Conservation (phyloP, 2,329 filamentous ascomycete species). For the Rhynchosporium agropyri region DNA sequence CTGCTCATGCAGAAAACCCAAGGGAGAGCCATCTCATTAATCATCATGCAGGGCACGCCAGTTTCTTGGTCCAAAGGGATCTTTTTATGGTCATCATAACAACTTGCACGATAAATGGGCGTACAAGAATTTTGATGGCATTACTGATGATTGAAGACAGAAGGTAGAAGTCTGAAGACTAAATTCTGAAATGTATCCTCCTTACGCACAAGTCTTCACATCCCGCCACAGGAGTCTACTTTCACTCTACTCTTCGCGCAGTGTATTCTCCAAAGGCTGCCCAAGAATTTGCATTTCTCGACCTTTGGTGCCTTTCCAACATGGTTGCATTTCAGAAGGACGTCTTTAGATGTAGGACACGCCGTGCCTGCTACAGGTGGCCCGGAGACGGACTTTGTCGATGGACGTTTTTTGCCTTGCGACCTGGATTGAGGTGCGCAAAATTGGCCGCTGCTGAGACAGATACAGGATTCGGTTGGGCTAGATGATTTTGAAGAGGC, state of each 20-base stretch:
- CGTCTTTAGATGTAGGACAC: not conserved
- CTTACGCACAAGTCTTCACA: not conserved
- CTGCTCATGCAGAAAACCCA: too few relatives aligned
- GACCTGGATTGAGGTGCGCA: not conserved
- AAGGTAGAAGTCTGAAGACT: not conserved
- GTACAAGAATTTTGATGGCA: not conserved
- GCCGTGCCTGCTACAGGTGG: not conserved
- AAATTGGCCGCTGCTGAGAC: not conserved
- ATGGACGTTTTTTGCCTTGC: not conserved
- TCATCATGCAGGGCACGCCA: too few relatives aligned
- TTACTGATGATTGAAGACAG: not conserved
- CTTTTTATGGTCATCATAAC: too few relatives aligned
- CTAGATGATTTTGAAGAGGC: not conserved
- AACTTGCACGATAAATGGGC: not conserved
- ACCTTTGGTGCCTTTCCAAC: not conserved
- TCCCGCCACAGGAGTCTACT: constrained; percentile 2
- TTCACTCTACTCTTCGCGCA: not conserved
- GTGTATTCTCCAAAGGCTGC: not conserved
- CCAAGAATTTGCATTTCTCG: constrained; percentile 6
- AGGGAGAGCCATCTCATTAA: too few relatives aligned
- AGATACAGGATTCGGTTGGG: not conserved
- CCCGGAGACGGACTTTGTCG: not conserved
- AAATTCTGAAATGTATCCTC: not conserved
- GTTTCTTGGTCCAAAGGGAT: too few relatives aligned
- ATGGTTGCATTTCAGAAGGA: not conserved